Base-by-base conservation (phyloP, 208 protist species). In the Crithidia sp. region DNA sequence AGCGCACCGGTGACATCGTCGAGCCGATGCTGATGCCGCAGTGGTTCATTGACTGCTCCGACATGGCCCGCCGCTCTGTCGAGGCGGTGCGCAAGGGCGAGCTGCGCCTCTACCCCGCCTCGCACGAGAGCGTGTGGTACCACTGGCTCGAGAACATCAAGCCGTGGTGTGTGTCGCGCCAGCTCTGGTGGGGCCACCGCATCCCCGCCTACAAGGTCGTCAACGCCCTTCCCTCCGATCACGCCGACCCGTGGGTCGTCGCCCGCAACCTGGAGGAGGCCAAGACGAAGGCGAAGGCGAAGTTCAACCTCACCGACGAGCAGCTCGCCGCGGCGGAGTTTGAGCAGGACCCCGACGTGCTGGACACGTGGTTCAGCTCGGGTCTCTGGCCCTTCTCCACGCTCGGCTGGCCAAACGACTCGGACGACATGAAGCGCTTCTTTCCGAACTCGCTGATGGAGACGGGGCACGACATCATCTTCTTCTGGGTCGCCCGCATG, bases 401-500 rank as follows among this genome's bases (percentile, higher is more conserved):
- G 4, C 79, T 99, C 9, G 98, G 97, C 41, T 99, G 98, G 99
- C 98, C 98, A 47, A 76, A 86, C 19, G 82, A 98, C 57, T 91
- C 87, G 19, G 67, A 77, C 16, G 98, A 99, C 74, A 94, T 99
- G 78, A 76, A 97, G 61, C 81, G 87, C 28, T 99, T 99, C 85
- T 99, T 99, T 82, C 99, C 99, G 49, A 98, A 84, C 43, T 77
- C 83, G 17, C 67, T 99, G 8, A 94, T 99, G 67, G 99, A 99
- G 88, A 99, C 99, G 17, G 99, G 99, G 19, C 79, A 96, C 62
- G 99, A 99, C 86, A 99, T 99, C 76, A 70, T 99, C 36, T 99
- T 99, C 91, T 99, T 99, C 90, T 99, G 99, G 99, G 99, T 99
- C 5, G 99, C 99, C 16, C 87, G 99, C 68, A 99, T 99, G 99